These are phyloP conservation scores for Cladophialophora chaetospira DNA, from an alignment of 2,329 filamentous ascomycete species.

Conservation along the genomic window DNA sequence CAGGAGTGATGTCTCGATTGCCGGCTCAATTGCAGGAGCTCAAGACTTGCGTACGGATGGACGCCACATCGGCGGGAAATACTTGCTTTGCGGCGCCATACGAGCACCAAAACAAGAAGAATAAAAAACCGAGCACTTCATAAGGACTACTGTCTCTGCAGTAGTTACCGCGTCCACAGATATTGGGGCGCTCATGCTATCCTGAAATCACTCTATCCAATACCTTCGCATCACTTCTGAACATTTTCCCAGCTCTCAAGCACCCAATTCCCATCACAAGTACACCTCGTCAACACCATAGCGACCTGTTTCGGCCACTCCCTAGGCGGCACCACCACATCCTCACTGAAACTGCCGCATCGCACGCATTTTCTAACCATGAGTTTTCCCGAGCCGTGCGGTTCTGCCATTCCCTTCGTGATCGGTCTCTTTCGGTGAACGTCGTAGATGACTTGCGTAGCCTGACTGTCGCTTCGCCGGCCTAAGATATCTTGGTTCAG, in stretches of 20 bases:
- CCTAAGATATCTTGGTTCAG: conserved; percentile 55
- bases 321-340: conserved; percentile 23
- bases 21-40: no score
- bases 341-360: conserved; percentile 33
- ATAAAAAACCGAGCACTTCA: no score
- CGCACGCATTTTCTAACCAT: conserved; percentile 32
- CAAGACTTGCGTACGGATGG: no score
- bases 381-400: conserved; percentile 6
- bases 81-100: neutral
- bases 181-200: neutral
- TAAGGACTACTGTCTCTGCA: no score
- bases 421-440: conserved; percentile 31
- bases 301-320: conserved; percentile 27
- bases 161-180: neutral
- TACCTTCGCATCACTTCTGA: neutral
- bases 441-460: conserved; percentile 24
- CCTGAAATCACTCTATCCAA: neutral
- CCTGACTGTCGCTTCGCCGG: neutral
- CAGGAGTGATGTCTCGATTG: no score
- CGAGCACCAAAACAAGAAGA: neutral
- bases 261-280: conserved; percentile 34
- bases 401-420: conserved; percentile 20
- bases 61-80: neutral
- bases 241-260: conserved; percentile 26
- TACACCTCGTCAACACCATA: conserved; percentile 28